phyloP scores from a whole-genome alignment of 2,329 filamentous ascomycete species.

The Orbilia javanica region DNA sequence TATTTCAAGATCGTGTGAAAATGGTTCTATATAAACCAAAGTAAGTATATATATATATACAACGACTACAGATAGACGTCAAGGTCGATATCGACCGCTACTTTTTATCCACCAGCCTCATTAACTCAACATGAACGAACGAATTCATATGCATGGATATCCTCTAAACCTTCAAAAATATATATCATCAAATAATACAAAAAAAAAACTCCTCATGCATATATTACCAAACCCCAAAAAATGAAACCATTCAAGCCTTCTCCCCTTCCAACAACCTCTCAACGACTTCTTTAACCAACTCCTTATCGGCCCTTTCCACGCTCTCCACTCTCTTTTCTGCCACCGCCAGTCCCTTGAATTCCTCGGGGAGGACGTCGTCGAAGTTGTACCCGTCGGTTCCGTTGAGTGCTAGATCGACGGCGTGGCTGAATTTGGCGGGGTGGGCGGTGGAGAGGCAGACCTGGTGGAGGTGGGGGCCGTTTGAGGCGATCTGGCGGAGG shows the following conservation, averaged over 20 bases:
- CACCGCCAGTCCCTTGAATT: constrained; percentile 83
- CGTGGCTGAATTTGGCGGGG: constrained; percentile 91
- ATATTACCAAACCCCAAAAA: no score
- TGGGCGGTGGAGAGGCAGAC: constrained; percentile 93
- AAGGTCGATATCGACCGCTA: no score
- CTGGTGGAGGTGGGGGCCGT: constrained; percentile 72
- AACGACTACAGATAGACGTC: neutral
- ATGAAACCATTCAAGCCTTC: constrained; percentile 19
- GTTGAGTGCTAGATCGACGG: constrained; percentile 83
- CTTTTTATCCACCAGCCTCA: no score
- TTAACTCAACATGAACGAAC: neutral
- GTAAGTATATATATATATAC: no score
- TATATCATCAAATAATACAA: no score
- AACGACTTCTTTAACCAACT: constrained; percentile 62
- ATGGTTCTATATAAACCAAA: constrained; percentile 10
- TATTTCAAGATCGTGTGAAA: neutral
- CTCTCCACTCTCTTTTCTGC: constrained; percentile 80
- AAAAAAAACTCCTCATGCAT: no score
- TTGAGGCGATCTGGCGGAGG: constrained; percentile 73
- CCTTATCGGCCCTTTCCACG: constrained; percentile 69
- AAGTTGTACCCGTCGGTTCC: constrained; percentile 81
- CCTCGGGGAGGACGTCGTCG: constrained; percentile 78
- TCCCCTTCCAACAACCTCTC: constrained; percentile 41
- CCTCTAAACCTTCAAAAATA: no score
- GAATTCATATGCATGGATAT: constrained; percentile 1